Conservation (phyloP, 306 rosid species). For the Quercus wislizeni region DNA sequence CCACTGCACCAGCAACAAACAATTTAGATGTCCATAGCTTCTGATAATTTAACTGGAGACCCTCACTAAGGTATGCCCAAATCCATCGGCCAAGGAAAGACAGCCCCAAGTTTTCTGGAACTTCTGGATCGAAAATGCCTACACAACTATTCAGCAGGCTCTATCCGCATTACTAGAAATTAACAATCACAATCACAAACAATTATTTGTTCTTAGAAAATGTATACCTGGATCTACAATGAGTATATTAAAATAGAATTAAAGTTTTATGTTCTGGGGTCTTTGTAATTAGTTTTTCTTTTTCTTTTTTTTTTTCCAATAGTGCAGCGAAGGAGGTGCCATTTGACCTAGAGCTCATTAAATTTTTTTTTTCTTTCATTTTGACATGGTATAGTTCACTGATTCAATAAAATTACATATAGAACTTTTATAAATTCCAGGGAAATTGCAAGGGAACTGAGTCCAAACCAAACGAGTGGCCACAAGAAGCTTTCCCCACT, state of each 20-base stretch:
- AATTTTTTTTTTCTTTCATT: not conserved
- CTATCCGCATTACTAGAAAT: conserved; percentile 21
- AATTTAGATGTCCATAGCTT: conserved; percentile 32
- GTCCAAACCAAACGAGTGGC: conserved; percentile 33
- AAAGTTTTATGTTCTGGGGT: conserved; percentile 1
- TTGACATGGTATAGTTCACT: conserved; percentile 5
- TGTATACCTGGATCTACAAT: not conserved
- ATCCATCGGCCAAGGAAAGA: conserved; percentile 58
- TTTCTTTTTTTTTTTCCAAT: not conserved
- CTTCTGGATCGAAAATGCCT: conserved; percentile 67
- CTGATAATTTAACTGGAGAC: conserved; percentile 9
- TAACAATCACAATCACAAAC: conserved; percentile 18
- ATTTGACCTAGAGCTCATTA: too few relatives aligned
- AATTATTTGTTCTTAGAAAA: conserved; percentile 12
- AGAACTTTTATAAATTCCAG: conserved; percentile 19
- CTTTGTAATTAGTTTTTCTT: not conserved
- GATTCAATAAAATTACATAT: conserved; percentile 12
- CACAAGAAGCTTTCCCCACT: conserved; percentile 37
- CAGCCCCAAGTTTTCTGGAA: conserved; percentile 58
- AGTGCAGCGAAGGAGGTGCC: too few relatives aligned
- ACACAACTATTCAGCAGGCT: conserved; percentile 32
- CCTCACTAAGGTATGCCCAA: conserved; percentile 35
- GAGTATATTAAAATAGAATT: conserved; percentile 4
- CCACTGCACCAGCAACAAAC: conserved; percentile 39
- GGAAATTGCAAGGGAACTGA: conserved; percentile 17